Evolutionary conservation across 352 stramenopile species (phyloP).

Genomic region (Phytophthora sp.): DNA sequence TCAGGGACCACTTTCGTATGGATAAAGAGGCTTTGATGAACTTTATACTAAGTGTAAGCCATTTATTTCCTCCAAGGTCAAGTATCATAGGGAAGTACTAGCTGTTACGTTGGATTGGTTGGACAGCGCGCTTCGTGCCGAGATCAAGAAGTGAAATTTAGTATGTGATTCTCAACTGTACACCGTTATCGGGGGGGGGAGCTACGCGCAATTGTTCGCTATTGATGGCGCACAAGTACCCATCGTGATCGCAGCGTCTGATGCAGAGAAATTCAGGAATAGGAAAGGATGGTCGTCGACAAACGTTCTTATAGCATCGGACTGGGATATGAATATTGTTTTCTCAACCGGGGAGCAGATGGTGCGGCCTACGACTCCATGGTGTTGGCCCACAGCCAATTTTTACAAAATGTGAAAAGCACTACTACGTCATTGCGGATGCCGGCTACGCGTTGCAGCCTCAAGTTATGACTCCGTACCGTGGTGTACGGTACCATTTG

Average conservation of each 20-base stretch:
- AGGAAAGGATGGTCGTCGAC: conserved; percentile 10
- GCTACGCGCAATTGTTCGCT: not conserved
- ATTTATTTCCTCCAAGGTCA: not conserved
- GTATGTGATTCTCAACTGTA: not conserved
- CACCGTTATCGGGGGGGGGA: not conserved
- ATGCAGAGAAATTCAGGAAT: conserved; percentile 10
- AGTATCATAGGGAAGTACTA: not conserved
- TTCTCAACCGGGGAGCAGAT: conserved; percentile 3
- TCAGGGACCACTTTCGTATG: not conserved
- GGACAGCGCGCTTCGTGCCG: not conserved
- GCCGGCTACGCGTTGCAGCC: not conserved
- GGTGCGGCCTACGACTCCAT: conserved; percentile 12
- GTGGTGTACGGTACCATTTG: conserved; percentile 5
- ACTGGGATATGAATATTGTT: conserved; percentile 10
- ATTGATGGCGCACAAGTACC: conserved; percentile 14
- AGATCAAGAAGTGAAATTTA: conserved; percentile 8
- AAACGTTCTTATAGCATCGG: conserved; percentile 9
- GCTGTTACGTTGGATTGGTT: not conserved
- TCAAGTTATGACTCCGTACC: conserved; percentile 8
- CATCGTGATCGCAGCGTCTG: not conserved
- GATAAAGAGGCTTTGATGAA: not conserved
- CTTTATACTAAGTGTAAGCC: not conserved
- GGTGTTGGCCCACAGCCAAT: too few relatives aligned
- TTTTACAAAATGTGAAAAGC: too few relatives aligned
- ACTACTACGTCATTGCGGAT: not conserved